Conservation (phyloP, 495 filamentous ascomycete genomes). For the Aspergillus funiculosus region DNA sequence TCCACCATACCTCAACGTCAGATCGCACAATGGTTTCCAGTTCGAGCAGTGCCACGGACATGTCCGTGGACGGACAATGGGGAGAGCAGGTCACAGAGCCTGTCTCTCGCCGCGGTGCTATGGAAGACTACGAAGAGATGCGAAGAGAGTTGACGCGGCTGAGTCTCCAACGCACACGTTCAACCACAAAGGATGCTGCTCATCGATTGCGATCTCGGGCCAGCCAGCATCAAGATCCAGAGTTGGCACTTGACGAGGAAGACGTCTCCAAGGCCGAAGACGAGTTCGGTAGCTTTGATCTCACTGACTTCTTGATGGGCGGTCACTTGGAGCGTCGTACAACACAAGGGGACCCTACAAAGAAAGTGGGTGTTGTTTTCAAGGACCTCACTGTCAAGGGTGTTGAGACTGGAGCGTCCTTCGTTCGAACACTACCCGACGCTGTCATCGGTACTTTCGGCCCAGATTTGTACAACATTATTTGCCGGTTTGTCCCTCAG, state of each 20-base stretch:
- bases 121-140: conserved; percentile 67
- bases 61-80: conserved; percentile 57
- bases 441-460: conserved; percentile 81
- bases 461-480: conserved; percentile 68
- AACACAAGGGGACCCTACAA: conserved; percentile 59
- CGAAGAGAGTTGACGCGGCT: conserved; percentile 57
- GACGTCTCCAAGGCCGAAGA: conserved; percentile 28
- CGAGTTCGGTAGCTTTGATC: conserved; percentile 57
- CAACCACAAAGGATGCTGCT: conserved; percentile 23
- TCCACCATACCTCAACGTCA: conserved; percentile 5
- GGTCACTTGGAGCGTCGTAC: conserved; percentile 76
- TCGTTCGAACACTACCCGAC: conserved; percentile 69
- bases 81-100: conserved; percentile 67
- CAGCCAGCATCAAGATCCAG: conserved; percentile 31
- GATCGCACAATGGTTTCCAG: conserved; percentile 14
- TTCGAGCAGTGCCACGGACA: conserved; percentile 18
- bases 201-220: conserved; percentile 24
- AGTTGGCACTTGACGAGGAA: conserved; percentile 29
- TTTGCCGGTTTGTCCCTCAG: conserved; percentile 59
- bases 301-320: conserved; percentile 69
- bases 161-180: conserved; percentile 46
- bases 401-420: conserved; percentile 57
- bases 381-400: conserved; percentile 75
- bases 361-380: conserved; percentile 81
- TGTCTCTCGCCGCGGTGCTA: conserved; percentile 56